Conservation (phyloP, 1,284 basidiomycete species). For the Athelia sp. region DNA sequence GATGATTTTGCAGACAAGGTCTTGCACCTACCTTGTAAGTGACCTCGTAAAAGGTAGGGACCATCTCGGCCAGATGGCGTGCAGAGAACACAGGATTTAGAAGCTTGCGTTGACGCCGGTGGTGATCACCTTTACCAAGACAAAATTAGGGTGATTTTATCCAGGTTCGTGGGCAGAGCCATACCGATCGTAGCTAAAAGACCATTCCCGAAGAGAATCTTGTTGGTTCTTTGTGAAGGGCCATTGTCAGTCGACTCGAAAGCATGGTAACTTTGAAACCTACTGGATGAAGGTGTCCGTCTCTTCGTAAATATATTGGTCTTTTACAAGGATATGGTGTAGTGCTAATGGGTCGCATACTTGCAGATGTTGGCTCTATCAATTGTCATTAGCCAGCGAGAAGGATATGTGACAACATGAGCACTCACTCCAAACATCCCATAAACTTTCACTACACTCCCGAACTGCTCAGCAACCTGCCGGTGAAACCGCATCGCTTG, state of each 20-base stretch:
- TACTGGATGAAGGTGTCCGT: conserved; percentile 2
- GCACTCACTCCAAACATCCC: neutral
- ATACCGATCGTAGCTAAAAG: neutral
- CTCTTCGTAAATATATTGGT: conserved; percentile 12
- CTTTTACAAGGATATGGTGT: conserved; percentile 12
- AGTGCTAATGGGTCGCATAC: conserved; percentile 15
- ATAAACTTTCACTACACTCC: neutral
- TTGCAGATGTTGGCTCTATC: conserved; percentile 4
- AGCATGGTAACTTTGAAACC: conserved; percentile 2
- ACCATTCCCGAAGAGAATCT: neutral
- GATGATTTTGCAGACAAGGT: neutral
- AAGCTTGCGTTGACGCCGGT: conserved; percentile 45
- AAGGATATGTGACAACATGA: neutral
- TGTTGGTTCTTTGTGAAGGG: conserved; percentile 1
- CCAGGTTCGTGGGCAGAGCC: neutral
- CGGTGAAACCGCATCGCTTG: neutral
- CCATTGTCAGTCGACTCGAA: conserved; percentile 1
- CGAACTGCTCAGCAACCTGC: neutral
- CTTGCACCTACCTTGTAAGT: conserved; percentile 36
- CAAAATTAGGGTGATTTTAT: neutral
- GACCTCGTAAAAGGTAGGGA: conserved; percentile 42
- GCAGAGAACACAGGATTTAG: conserved; percentile 45
- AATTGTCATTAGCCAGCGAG: neutral
- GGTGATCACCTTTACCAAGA: conserved; percentile 34
- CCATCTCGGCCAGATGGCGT: conserved; percentile 37